Conservation (phyloP, 129 eudicot genomes). For the Smallanthus sonchifolius region DNA sequence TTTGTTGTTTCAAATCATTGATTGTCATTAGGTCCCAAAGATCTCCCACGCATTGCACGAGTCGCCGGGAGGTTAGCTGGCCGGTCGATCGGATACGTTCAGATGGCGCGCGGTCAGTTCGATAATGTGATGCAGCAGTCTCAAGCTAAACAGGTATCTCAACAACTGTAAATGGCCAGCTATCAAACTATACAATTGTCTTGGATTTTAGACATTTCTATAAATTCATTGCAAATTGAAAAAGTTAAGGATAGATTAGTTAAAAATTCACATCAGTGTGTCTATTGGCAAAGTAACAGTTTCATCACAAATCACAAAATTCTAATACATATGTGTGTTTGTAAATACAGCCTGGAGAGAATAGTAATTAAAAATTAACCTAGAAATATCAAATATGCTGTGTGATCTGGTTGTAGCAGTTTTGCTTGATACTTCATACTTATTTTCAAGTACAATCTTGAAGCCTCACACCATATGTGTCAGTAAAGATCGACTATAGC, state of each 20-base stretch:
- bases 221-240: not conserved
- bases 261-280: not conserved
- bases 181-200: not conserved
- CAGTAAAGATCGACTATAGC: not conserved
- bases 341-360: not conserved
- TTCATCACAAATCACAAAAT: not conserved
- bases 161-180: not conserved
- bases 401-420: constrained; percentile 10
- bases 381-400: not conserved
- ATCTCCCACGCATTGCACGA: constrained; percentile 70
- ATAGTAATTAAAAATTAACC: not conserved
- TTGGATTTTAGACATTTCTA: not conserved
- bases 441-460: not conserved
- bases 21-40: constrained; percentile 59
- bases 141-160: constrained; percentile 76
- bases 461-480: not conserved
- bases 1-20: not conserved
- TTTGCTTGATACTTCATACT: not conserved
- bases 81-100: constrained; percentile 80
- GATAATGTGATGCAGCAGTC: constrained; percentile 87
- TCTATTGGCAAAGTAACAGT: not conserved
- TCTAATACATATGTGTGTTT: not conserved
- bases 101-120: constrained; percentile 94
- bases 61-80: constrained; percentile 73
- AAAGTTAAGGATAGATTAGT: not conserved